A percentile compares a stretch with the other conserved stretches of the same genome.
These are phyloP conservation scores for Myriosclerotinia curreyana DNA, from an alignment of 2,329 filamentous ascomycete species.

Conservation along the genomic window DNA sequence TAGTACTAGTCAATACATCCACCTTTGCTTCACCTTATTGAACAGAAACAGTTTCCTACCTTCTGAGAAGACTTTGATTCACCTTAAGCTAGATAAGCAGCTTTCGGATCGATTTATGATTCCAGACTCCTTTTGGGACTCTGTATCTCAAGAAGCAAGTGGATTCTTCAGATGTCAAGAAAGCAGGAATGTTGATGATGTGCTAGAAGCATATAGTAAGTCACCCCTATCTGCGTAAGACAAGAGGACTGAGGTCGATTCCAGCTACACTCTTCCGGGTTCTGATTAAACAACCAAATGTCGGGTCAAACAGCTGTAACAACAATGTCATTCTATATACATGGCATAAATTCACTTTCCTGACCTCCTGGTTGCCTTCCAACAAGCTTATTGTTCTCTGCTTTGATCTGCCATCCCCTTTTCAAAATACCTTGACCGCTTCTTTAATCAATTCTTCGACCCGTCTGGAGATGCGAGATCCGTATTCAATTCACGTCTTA, in stretches of 20 bases:
- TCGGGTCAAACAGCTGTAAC: not conserved
- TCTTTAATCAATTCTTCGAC: constrained; percentile 1
- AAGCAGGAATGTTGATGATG: not conserved
- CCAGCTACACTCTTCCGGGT: constrained; percentile 11
- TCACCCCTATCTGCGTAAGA: not conserved
- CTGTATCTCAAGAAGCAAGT: constrained; percentile 12
- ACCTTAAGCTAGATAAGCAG: not conserved
- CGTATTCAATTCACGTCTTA: constrained; percentile 7
- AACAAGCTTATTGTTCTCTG: constrained; percentile 10
- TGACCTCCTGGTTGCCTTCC: constrained; percentile 9
- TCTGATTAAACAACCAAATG: constrained; percentile 7
- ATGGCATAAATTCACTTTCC: constrained; percentile 14
- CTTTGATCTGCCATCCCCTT: not conserved
- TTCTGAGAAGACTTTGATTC: not conserved
- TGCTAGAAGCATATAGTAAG: constrained; percentile 12
- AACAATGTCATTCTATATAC: not conserved
- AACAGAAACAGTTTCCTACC: constrained; percentile 5
- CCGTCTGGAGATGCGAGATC: constrained; percentile 2
- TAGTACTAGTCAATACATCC: constrained; percentile 6
- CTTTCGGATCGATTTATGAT: constrained; percentile 9
- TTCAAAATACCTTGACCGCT: not conserved
- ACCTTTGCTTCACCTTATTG: not conserved
- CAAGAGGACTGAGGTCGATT: not conserved
- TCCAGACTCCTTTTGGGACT: constrained; percentile 7
- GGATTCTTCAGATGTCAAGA: constrained; percentile 13